Evolutionary conservation across 2,329 filamentous ascomycete species (phyloP), one percentile per base, ranked within the genome.

Genomic region (Aureobasidium sp.): DNA sequence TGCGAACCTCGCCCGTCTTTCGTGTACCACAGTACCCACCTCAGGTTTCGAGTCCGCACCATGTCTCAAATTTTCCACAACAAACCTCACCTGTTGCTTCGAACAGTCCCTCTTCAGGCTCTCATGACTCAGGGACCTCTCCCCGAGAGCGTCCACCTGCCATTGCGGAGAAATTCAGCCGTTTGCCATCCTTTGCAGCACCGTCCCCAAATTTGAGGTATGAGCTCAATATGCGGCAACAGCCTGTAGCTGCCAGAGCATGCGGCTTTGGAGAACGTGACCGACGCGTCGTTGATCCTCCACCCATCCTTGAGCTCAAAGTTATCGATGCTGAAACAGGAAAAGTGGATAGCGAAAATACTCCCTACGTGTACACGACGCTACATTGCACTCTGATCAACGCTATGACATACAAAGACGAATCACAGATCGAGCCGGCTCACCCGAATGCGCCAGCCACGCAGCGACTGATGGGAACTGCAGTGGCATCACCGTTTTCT

Each of bases 191-290:
- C 32, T 41, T 50, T 27, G 34, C 44, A 37, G 67, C 58, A 10
- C 51, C 60, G 13, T 46, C 66, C 20, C 69, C 70, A 2, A 67
- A 72, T 34, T 63, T 72, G 42, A 65, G 75, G 61, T 81, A 79
- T 68, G 73, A 75, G 53, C 80, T 90, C 62, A 77, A 73, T 48
- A 84, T 93, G 65, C 86, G 90, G 55, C 90, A 94, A 72, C 89
- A 93, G 69, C 90, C 90, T 9, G 79, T 85, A 20, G 89, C 89
- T 1, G 90, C 90, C 59, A 82, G 90, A 67, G 89, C 89, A 46
- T 94, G 90, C 69, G 90, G 90, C 1, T 93, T 91, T 71, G 90
- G 90, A 64, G 90, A 93, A 74, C 82, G 89, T 66, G 90, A 94
- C 70, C 84, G 90, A 42, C 83, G 90, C 65, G 89, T 91, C 17